These are phyloP conservation scores for Hydnum rufescens DNA, from an alignment of 768 basidiomycete genomes.

Conservation along the genomic window DNA sequence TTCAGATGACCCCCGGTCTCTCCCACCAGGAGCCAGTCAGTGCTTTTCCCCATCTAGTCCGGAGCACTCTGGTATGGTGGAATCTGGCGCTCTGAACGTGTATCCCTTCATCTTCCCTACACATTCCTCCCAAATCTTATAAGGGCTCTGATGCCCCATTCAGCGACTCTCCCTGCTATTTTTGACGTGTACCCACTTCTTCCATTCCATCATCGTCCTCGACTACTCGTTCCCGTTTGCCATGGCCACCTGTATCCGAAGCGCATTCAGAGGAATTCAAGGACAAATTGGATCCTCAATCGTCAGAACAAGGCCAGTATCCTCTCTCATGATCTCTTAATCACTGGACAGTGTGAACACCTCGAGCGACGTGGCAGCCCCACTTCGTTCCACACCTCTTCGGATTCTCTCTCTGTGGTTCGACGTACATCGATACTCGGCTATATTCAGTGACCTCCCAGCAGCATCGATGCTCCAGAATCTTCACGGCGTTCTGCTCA, in stretches of 20 bases:
- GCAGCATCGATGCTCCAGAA: background rate
- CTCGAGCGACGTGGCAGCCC: constrained; percentile 21
- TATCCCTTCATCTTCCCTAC: background rate
- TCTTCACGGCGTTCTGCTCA: background rate
- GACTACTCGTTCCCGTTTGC: background rate
- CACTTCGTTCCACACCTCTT: constrained; percentile 29
- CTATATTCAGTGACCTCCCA: background rate
- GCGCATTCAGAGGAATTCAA: background rate
- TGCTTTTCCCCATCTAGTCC: background rate
- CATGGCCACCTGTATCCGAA: background rate
- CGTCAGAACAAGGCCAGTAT: background rate
- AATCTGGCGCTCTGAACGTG: background rate
- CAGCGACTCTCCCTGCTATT: background rate
- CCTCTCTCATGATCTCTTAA: background rate
- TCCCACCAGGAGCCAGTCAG: background rate
- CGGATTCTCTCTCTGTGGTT: background rate
- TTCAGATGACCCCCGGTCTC: background rate
- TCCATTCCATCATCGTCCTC: background rate
- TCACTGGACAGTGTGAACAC: constrained; percentile 23
- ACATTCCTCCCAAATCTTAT: background rate
- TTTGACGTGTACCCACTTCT: background rate
- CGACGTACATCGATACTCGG: background rate
- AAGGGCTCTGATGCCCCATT: background rate
- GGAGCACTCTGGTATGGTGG: background rate
- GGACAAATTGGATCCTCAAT: background rate